These are phyloP conservation scores for Mortierella sp. DNA, from an alignment of 371 early-diverging fungal genomes.

Conservation along the genomic window DNA sequence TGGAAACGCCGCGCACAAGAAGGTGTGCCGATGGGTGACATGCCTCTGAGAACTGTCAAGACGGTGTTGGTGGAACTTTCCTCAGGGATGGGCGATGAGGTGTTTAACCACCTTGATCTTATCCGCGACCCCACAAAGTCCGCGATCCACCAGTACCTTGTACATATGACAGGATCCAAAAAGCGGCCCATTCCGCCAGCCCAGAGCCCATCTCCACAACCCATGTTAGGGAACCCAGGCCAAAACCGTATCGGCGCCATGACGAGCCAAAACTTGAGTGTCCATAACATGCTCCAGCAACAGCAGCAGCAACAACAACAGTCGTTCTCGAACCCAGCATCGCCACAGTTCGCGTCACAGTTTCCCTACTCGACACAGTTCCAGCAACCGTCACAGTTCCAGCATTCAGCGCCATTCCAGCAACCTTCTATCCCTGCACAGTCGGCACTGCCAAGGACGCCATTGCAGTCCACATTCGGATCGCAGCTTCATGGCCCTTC, in stretches of 20 bases:
- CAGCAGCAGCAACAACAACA: slow-evolving; percentile 26
- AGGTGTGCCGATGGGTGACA: slow-evolving; percentile 82
- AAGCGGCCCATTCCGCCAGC: slow-evolving; percentile 52
- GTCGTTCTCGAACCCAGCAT: slow-evolving; percentile 1
- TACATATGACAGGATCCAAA: slow-evolving; percentile 79
- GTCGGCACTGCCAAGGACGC: slow-evolving; percentile 20
- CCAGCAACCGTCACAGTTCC: slow-evolving; percentile 23
- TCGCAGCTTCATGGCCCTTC: slow-evolving; percentile 20
- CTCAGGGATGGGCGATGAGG: slow-evolving; percentile 69
- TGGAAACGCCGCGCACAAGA: slow-evolving; percentile 87
- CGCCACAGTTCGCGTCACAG: slow-evolving; percentile 23
- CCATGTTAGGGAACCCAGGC: slow-evolving; percentile 19
- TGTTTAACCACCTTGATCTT: slow-evolving; percentile 69
- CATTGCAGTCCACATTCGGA: slow-evolving; percentile 24
- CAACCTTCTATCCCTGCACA: neutral
- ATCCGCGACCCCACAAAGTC: slow-evolving; percentile 73
- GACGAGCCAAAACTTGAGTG: slow-evolving; percentile 45
- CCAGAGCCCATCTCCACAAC: slow-evolving; percentile 27
- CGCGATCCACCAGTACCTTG: slow-evolving; percentile 74
- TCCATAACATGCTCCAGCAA: slow-evolving; percentile 37
- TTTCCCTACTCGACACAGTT: slow-evolving; percentile 23
- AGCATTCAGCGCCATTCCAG: slow-evolving; percentile 14
- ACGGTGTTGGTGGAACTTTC: slow-evolving; percentile 87
- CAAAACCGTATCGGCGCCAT: slow-evolving; percentile 28
- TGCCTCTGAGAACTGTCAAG: slow-evolving; percentile 94